A percentile compares a stretch with the other conserved stretches of the same genome.
phyloP scores from a whole-genome alignment of 176 grass and related monocot genomes.

The Oryza glaberrima region DNA sequence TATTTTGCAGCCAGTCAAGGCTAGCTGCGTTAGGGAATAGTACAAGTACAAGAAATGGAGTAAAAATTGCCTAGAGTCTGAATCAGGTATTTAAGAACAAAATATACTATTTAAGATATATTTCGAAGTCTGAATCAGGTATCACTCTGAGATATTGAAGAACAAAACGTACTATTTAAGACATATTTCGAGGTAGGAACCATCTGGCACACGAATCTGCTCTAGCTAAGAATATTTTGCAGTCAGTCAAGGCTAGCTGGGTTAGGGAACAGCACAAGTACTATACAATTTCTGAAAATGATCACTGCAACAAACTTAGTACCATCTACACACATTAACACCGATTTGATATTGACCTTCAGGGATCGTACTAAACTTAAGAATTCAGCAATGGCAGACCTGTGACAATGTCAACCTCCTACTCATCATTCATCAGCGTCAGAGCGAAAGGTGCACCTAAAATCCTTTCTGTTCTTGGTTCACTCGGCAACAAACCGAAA shows the following conservation, averaged over 20 bases:
- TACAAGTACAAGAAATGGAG: too few relatives aligned
- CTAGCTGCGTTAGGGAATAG: too few relatives aligned
- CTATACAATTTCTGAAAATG: not conserved
- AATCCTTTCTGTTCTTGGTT: not conserved
- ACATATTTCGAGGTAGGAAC: not conserved
- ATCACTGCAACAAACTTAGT: not conserved
- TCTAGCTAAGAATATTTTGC: not conserved
- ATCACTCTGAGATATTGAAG: not conserved
- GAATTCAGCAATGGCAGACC: conserved; percentile 12
- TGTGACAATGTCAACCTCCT: not conserved
- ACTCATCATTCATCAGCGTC: not conserved
- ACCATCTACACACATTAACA: not conserved
- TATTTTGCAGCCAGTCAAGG: too few relatives aligned
- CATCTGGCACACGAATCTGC: not conserved
- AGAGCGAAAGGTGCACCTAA: conserved; percentile 30
- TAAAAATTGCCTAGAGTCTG: too few relatives aligned
- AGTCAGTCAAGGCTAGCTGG: not conserved
- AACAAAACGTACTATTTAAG: not conserved
- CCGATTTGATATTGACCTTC: not conserved
- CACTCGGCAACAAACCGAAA: not conserved
- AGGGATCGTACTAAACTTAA: not conserved
- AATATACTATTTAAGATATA: too few relatives aligned
- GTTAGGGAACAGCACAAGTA: not conserved
- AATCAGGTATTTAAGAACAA: too few relatives aligned
- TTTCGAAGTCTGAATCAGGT: not conserved